Conservation (phyloP, 768 basidiomycete genomes). For the Paxillus ammoniavirescens region DNA sequence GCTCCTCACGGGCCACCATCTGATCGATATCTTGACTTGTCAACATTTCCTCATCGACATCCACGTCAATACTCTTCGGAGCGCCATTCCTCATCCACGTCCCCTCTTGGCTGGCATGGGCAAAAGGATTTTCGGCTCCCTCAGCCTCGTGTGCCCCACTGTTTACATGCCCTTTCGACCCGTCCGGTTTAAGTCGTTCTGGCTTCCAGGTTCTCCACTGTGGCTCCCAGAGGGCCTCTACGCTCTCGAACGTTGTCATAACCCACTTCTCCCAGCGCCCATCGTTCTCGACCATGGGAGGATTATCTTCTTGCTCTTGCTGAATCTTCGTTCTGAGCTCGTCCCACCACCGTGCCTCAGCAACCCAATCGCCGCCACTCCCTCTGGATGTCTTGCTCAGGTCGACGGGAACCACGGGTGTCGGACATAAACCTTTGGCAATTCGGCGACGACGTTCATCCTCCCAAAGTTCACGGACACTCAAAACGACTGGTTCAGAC, state of each 20-base stretch:
- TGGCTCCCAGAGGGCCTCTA: conserved; percentile 82
- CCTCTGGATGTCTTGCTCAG: conserved; percentile 62
- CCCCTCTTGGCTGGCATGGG: conserved; percentile 14
- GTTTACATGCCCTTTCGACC: conserved; percentile 24
- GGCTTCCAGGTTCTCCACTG: conserved; percentile 60
- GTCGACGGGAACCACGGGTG: conserved; percentile 71
- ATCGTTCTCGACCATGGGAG: conserved; percentile 19
- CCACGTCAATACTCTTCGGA: conserved; percentile 19
- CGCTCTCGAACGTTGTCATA: conserved; percentile 88
- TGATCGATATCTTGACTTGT: conserved; percentile 36
- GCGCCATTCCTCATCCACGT: conserved; percentile 7
- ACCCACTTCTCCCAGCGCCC: conserved; percentile 68
- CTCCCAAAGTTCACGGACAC: conserved; percentile 94
- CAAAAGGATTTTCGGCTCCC: conserved; percentile 25
- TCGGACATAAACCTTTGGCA: conserved; percentile 65
- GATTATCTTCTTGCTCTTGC: conserved; percentile 34
- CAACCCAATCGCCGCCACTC: conserved; percentile 61
- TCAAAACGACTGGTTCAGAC: conserved; percentile 75
- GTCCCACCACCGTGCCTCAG: conserved; percentile 74
- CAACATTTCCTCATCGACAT: conserved; percentile 30
- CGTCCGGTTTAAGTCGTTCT: conserved; percentile 1
- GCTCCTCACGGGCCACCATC: conserved; percentile 15
- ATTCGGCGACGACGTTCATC: conserved; percentile 82
- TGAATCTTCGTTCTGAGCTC: conserved; percentile 64
- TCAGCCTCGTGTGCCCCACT: conserved; percentile 18